Evolutionary conservation across 169 alveolate species (phyloP).

Genomic region (Fabrea salina): DNA sequence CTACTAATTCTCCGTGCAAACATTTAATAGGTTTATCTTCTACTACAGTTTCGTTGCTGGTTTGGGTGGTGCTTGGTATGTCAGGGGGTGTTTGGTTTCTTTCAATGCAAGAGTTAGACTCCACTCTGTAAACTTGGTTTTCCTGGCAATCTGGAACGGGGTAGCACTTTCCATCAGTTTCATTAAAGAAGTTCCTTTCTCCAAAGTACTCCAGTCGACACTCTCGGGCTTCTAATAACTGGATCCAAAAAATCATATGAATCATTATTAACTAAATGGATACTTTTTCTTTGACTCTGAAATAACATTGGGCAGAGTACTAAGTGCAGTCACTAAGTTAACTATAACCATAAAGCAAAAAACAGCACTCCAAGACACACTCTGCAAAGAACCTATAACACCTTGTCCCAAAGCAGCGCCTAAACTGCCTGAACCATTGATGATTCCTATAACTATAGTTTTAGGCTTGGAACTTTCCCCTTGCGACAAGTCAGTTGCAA

Average conservation of each 20-base stretch:
- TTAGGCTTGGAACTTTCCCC: slow-evolving; percentile 1
- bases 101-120: not conserved
- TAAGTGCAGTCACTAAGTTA: too few species aligned
- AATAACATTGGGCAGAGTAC: too few species aligned
- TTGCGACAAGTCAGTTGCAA: slow-evolving; percentile 27
- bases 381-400: not conserved
- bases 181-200: not conserved
- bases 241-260: too few species aligned
- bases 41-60: not conserved
- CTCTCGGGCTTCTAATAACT: too few species aligned
- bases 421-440: slow-evolving; percentile 29
- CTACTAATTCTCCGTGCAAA: not conserved
- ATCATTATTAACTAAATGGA: too few species aligned
- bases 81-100: not conserved
- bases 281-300: too few species aligned
- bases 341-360: slow-evolving; percentile 10
- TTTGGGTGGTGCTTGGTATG: not conserved
- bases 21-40: not conserved
- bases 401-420: slow-evolving; percentile 33
- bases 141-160: not conserved
- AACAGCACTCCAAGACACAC: not conserved
- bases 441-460: slow-evolving; percentile 27
- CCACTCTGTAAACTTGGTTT: not conserved
- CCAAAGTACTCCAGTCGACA: not conserved
- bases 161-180: not conserved